These are phyloP conservation scores for Cymbopogon flexuosus DNA, from an alignment of 202 grass and related monocot species.

Conservation along the genomic window DNA sequence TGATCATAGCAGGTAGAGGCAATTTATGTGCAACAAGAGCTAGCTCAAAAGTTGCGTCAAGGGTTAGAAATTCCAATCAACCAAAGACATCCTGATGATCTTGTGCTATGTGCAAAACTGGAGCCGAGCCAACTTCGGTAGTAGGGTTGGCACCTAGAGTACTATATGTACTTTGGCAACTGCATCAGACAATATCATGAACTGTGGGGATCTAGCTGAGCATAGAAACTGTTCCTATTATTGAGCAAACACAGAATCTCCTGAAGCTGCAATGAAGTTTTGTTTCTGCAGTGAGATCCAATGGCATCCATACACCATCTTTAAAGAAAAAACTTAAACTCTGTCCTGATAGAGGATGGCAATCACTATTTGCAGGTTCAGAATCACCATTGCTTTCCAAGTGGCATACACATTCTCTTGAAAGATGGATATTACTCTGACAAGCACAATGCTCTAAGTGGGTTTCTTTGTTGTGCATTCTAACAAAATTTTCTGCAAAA, in stretches of 20 bases:
- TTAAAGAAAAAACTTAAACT: constrained; percentile 62
- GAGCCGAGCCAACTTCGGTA: background rate
- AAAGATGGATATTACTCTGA: constrained; percentile 28
- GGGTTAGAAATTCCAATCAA: background rate
- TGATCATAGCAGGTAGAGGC: constrained; percentile 8
- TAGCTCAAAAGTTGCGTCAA: constrained; percentile 28
- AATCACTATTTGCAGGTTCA: constrained; percentile 37
- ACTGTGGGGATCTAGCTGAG: constrained; percentile 3
- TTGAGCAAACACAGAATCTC: constrained; percentile 63
- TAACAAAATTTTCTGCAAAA: constrained; percentile 34
- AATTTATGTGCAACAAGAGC: constrained; percentile 9
- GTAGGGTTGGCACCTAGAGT: constrained; percentile 17
- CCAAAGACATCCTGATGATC: constrained; percentile 18
- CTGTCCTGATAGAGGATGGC: constrained; percentile 18
- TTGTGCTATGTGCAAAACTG: constrained; percentile 1
- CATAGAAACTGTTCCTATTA: constrained; percentile 53
- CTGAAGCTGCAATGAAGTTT: constrained; percentile 65
- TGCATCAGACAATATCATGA: constrained; percentile 33
- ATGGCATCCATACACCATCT: constrained; percentile 78
- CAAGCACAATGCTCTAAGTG: constrained; percentile 45
- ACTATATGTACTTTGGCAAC: background rate
- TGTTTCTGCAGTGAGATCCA: constrained; percentile 35
- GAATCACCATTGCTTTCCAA: constrained; percentile 38
- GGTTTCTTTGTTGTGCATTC: constrained; percentile 16
- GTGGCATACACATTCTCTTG: constrained; percentile 67